Conservation (phyloP, 2,329 filamentous ascomycete genomes). For the Diaporthe longicolla region DNA sequence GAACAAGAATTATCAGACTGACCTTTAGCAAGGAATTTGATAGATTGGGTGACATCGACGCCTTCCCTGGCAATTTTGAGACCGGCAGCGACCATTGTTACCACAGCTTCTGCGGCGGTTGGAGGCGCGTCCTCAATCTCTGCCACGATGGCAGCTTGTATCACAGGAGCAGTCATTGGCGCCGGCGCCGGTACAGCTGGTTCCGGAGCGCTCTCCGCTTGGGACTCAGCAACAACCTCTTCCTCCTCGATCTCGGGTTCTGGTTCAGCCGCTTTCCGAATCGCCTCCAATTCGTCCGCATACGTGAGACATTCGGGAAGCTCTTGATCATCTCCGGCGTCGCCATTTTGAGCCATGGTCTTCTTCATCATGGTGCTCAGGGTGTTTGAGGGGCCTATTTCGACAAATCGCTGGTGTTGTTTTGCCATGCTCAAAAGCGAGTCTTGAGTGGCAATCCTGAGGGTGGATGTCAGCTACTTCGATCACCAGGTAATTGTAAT, state of each 20-base stretch:
- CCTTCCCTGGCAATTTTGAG: background rate
- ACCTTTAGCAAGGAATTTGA: conserved; percentile 12
- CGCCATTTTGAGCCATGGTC: conserved; percentile 1
- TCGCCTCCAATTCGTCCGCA: conserved; percentile 2
- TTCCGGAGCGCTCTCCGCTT: background rate
- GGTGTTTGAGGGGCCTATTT: conserved; percentile 10
- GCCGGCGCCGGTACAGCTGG: background rate
- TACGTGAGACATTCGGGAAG: background rate
- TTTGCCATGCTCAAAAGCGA: conserved; percentile 11
- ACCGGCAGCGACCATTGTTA: conserved; percentile 5
- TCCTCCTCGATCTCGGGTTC: conserved; percentile 7
- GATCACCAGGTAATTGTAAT: rapidly evolving
- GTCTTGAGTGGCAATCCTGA: conserved; percentile 4
- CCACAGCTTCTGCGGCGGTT: background rate
- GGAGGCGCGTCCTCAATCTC: background rate
- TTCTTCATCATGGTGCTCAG: conserved; percentile 17
- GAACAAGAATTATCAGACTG: background rate
- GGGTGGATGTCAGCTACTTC: background rate
- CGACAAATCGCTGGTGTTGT: conserved; percentile 5
- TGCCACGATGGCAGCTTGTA: background rate
- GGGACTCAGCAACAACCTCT: background rate
- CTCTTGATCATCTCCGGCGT: background rate
- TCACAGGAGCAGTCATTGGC: background rate
- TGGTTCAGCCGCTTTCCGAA: background rate
- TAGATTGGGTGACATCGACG: background rate